phyloP scores from a whole-genome alignment of 2,329 filamentous ascomycete genomes.

The Thermomyces lanuginosus region DNA sequence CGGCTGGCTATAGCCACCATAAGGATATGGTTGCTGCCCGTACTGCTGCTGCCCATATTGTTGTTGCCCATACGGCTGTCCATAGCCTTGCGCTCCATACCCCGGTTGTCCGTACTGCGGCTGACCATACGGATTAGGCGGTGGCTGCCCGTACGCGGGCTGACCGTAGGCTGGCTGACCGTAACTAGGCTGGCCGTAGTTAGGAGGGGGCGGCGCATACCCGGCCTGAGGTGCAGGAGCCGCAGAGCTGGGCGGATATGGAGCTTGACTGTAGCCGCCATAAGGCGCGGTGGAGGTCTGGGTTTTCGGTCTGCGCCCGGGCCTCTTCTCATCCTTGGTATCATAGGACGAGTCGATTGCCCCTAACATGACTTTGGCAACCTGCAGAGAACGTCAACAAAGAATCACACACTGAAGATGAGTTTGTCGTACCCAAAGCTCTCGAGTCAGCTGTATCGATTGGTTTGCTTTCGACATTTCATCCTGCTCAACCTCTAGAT shows the following conservation, averaged over 20 bases:
- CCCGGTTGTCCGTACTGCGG: conserved; percentile 2
- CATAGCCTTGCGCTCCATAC: conserved; percentile 4
- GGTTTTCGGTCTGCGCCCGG: conserved; percentile 17
- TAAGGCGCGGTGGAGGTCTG: conserved; percentile 17
- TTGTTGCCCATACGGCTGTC: conserved; percentile 3
- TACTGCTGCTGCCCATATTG: no score
- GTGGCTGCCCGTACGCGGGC: conserved; percentile 11
- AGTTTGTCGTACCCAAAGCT: conserved; percentile 37
- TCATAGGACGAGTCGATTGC: conserved; percentile 51
- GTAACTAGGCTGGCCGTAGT: conserved; percentile 12
- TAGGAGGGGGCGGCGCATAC: conserved; percentile 8
- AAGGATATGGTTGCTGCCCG: no score
- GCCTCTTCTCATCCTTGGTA: conserved; percentile 45
- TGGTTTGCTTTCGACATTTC: conserved; percentile 47
- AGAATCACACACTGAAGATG: neutral
- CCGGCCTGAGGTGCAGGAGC: conserved; percentile 8
- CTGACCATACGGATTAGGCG: conserved; percentile 3
- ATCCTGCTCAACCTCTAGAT: conserved; percentile 51
- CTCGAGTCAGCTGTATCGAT: conserved; percentile 46
- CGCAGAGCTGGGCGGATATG: conserved; percentile 11
- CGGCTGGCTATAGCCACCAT: conserved; percentile 4
- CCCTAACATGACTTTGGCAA: conserved; percentile 51
- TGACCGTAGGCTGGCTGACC: conserved; percentile 8
- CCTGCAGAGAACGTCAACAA: conserved; percentile 16
- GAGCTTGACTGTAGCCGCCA: conserved; percentile 14